These are phyloP conservation scores for Wallacemonas rigidus DNA, from an alignment of 208 protist species.

Conservation along the genomic window DNA sequence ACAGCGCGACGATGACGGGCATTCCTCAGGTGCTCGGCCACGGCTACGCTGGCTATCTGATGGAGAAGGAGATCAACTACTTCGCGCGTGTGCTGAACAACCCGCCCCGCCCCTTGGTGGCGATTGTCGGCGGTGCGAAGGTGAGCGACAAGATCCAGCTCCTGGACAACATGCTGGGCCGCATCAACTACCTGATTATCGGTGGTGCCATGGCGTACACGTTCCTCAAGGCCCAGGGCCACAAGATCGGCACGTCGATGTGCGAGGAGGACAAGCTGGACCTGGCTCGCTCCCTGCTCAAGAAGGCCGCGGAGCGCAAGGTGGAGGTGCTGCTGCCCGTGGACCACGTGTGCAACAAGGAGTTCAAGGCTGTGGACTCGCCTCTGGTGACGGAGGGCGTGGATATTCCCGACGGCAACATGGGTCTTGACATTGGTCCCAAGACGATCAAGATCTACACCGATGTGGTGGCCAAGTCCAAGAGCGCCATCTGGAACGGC, in stretches of 20 bases:
- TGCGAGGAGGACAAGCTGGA: constrained; percentile 92
- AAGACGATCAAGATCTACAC: constrained; percentile 87
- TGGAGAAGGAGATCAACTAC: constrained; percentile 99
- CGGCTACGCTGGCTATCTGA: constrained; percentile 96
- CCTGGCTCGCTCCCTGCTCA: constrained; percentile 85
- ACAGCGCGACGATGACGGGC: constrained; percentile 93
- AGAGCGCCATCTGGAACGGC: constrained; percentile 97
- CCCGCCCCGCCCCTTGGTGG: constrained; percentile 91
- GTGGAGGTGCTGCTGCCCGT: constrained; percentile 98
- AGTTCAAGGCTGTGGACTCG: constrained; percentile 81
- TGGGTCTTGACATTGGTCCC: constrained; percentile 98
- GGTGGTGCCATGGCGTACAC: constrained; percentile 99
- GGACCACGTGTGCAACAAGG: constrained; percentile 96
- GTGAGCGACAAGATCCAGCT: constrained; percentile 99
- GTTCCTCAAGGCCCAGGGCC: constrained; percentile 92
- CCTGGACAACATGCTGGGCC: constrained; percentile 98
- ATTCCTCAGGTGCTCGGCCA: constrained; percentile 82
- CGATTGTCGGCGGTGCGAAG: constrained; percentile 98
- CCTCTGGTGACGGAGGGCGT: constrained; percentile 68
- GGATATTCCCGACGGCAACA: constrained; percentile 84
- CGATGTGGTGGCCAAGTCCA: constrained; percentile 73
- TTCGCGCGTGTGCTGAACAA: constrained; percentile 94
- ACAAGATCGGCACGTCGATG: constrained; percentile 94
- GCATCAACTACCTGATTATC: constrained; percentile 98
- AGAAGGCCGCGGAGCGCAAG: constrained; percentile 94